Base-by-base conservation (phyloP, 176 grass and related monocot species). In the Avena insularis region DNA sequence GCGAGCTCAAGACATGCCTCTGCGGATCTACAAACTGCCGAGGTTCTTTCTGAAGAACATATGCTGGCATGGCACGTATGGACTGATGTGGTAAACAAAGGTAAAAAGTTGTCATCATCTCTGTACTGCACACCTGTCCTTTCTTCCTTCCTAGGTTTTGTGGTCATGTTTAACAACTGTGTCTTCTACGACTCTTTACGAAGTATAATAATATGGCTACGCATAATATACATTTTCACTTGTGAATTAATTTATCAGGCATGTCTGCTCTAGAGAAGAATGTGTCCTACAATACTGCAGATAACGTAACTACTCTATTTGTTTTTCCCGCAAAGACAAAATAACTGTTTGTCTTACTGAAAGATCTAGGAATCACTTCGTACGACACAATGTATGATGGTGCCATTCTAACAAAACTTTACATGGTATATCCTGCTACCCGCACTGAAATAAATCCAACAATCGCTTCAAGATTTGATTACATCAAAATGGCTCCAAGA, bases 1-100 rank as follows among this genome's bases (percentile, higher is more conserved):
- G 83, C 36, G 89, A 77, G 53, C 63, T 88, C 66, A 92, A 57
- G 38, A 14, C 71, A 77, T 92, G 90, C 86, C 65, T 92, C 1
- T 92, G 90, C 16, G 86, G 79, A 63, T 92, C 83, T 62, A 43
- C 13, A n/a, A 35, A 82, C 9, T 92, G 90, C 49, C 77, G 61
- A 46, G 77, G 90, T 79, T 92, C 66, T 78, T 86, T 92, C 72
- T 81, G 79, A 78, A 35, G 13, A 82, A 40, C 7, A 7, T 23
- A 23, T 66, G 63, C 63, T 66, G 38, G 13, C 27, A 43, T 66
- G 38, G 9, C 27, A 78, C 19, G 43, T 9, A 59, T 83, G 25
- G 16, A 71, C 38, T 61, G 19, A 17, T 79, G 65, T 31, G 14
- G 51, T 86, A 45, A 82, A 72, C 43, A n/a, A n/a, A 81, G 88